Evolutionary conservation across 2,329 filamentous ascomycete genomes (phyloP).

Genomic region (Thelonectria discophora): DNA sequence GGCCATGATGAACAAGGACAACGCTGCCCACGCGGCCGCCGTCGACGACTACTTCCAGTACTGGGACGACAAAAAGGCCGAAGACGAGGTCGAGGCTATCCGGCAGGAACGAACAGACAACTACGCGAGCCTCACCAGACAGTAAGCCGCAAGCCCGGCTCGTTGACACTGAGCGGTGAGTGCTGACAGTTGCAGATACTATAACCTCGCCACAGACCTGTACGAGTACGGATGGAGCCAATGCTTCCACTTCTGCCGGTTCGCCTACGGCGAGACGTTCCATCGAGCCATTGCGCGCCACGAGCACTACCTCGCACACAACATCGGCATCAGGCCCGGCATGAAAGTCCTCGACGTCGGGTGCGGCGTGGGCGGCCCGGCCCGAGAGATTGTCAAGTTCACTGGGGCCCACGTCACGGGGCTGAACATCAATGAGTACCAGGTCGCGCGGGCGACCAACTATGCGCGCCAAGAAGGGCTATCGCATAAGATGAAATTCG

Average conservation of each 20-base stretch:
- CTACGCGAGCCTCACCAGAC: conserved; percentile 87
- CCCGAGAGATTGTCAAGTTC: conserved; percentile 93
- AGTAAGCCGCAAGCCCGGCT: conserved; percentile 62
- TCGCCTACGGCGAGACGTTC: conserved; percentile 84
- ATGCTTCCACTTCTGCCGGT: conserved; percentile 95
- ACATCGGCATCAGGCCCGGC: conserved; percentile 80
- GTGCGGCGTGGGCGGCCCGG: conserved; percentile 94
- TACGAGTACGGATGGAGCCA: conserved; percentile 96
- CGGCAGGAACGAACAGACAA: conserved; percentile 76
- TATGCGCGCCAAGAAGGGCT: conserved; percentile 85
- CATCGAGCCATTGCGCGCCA: conserved; percentile 89
- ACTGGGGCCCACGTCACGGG: conserved; percentile 85
- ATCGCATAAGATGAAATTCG: conserved; percentile 77
- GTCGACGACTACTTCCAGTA: conserved; percentile 91
- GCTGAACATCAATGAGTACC: conserved; percentile 98
- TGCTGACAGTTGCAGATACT: conserved; percentile 68
- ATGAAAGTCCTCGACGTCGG: conserved; percentile 95
- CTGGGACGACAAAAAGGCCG: conserved; percentile 81
- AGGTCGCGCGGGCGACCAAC: conserved; percentile 84
- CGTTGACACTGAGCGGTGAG: background rate
- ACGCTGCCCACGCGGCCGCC: conserved; percentile 74
- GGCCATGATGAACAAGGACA: conserved; percentile 83
- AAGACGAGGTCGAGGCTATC: conserved; percentile 77
- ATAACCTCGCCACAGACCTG: conserved; percentile 89
- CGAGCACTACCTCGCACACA: conserved; percentile 92